Base-by-base conservation (phyloP, 768 basidiomycete species). In the Lactarius indigo region DNA sequence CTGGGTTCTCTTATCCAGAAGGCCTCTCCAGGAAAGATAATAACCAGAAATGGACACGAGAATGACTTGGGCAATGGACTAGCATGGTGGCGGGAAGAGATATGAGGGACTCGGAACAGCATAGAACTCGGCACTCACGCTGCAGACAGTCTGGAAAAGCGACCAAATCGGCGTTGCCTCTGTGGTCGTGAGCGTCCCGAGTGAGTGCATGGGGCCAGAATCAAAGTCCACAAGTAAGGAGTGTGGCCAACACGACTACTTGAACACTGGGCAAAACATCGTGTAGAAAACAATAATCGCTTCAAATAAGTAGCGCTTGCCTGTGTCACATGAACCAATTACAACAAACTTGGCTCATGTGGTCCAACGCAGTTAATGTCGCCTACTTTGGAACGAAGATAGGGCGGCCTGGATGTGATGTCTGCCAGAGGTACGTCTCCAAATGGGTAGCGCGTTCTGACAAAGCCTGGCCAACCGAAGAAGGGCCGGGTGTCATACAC, bases 31-130 rank as follows among this genome's bases (percentile, higher is more conserved):
- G 0, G 96, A 92, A 55, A 98, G 87, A 30, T 88, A 79, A 75
- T 90, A 94, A 1, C 94, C 94, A 1, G 91, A 88, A 5, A 92
- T 73, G 78, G 93, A 96, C 65, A 95, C 80, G 54, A 96, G 70
- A 74, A 95, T 91, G 57, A 97, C 95, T 77, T 96, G 87, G 35
- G 92, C 79, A 69, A 96, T 94, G 12, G 93, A 93, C 93, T 96
- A 59, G 0, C 50, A 26, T 52, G 13, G 50, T 52, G 12, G 23
- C 9, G 13, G 23, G 23, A 28, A 52, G n/a, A n/a, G n/a, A n/a
- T n/a, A n/a, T n/a, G n/a, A n/a, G n/a, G n/a, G n/a, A n/a, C n/a
- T n/a, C n/a, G n/a, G 7, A 33, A 59, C 0, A 18, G 18, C 0
- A 15, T 39, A 3, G 10, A 18, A 20, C 26, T 50, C 23, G 13